phyloP scores from a whole-genome alignment of 179 eudicot species.

The Silene vulgaris region DNA sequence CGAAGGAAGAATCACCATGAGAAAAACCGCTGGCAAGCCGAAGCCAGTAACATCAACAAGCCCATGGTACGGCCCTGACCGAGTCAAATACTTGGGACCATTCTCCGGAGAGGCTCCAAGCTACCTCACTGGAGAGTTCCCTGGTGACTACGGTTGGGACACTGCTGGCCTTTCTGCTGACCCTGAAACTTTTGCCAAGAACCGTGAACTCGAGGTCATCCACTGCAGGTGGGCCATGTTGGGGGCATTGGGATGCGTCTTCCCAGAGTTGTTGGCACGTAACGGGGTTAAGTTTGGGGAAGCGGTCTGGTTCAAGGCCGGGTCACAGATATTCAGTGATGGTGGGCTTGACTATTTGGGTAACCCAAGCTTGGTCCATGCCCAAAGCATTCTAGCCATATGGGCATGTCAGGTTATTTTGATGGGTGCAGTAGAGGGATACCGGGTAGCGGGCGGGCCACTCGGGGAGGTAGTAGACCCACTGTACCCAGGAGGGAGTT shows the following conservation, averaged over 20 bases:
- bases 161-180: constrained; percentile 13
- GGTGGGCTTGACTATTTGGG: constrained; percentile 36
- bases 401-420: constrained; percentile 18
- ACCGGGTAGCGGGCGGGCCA: constrained; percentile 2
- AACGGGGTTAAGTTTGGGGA: constrained; percentile 27
- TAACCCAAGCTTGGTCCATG: constrained; percentile 32
- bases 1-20: constrained; percentile 47
- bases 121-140: constrained; percentile 53
- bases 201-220: constrained; percentile 11
- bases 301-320: constrained; percentile 8
- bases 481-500: constrained; percentile 8
- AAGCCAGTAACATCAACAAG: constrained; percentile 16
- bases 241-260: constrained; percentile 31
- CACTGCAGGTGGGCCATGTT: constrained; percentile 31
- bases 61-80: constrained; percentile 11
- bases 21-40: constrained; percentile 33
- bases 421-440: constrained; percentile 33
- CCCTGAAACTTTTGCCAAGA: constrained; percentile 5
- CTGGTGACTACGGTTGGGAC: constrained; percentile 35
- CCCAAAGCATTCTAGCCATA: constrained; percentile 28
- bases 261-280: constrained; percentile 33
- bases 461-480: constrained; percentile 7
- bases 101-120: constrained; percentile 58
- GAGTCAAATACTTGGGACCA: constrained; percentile 58
- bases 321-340: constrained; percentile 7